A percentile compares a stretch with the other conserved stretches of the same genome.
Conservation (phyloP, 164 flowering plant genomes). For the Litsea cubeba region DNA sequence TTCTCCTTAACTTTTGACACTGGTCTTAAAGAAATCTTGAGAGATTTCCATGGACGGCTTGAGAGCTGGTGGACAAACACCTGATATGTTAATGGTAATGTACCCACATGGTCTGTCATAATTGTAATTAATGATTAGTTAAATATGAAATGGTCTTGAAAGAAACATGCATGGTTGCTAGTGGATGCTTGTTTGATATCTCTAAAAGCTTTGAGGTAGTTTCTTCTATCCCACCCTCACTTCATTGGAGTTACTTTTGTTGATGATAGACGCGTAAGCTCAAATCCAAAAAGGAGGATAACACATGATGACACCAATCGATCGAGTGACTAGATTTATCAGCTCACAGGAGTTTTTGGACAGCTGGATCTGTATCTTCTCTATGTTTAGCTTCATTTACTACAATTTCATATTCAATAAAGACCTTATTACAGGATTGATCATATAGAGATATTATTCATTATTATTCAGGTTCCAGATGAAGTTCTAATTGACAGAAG, state of each 20-base stretch:
- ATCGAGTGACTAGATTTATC: not conserved
- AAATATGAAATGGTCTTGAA: too few species aligned
- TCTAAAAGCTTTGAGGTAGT: too few species aligned
- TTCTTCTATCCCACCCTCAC: too few species aligned
- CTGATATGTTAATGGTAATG: too few species aligned
- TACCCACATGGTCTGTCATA: too few species aligned
- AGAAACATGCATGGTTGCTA: too few species aligned
- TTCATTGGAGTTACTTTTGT: too few species aligned
- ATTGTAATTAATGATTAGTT: too few species aligned
- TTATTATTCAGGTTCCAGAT: constrained; percentile 81
- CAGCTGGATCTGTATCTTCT: not conserved
- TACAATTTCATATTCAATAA: not conserved
- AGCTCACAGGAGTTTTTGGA: too few species aligned
- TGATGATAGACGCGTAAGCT: not conserved
- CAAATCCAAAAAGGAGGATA: not conserved
- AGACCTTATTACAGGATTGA: constrained; percentile 2
- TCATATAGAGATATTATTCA: constrained; percentile 13
- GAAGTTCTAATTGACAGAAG: constrained; percentile 87
- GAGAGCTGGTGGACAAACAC: too few species aligned
- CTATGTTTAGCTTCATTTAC: not conserved
- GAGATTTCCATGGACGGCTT: not conserved
- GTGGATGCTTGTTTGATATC: too few species aligned
- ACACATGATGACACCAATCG: not conserved
- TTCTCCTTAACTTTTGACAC: not conserved
- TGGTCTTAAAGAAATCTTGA: not conserved